These are phyloP conservation scores for Aspergillus steynii DNA, from an alignment of 495 filamentous ascomycete genomes.

Conservation along the genomic window DNA sequence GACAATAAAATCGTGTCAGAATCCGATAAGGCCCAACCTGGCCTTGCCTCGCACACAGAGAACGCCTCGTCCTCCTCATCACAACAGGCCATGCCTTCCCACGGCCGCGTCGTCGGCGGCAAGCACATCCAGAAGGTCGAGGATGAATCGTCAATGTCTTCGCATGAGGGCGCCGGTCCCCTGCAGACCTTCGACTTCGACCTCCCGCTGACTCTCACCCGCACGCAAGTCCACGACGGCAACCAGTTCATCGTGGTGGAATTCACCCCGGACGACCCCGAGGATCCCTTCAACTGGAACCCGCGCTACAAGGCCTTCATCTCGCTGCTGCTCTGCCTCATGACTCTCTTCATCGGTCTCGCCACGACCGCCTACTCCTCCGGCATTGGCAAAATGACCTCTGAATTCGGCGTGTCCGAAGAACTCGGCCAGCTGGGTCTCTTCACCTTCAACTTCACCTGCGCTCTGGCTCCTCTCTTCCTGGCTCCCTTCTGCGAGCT, in stretches of 20 bases:
- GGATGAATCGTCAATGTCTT: conserved; percentile 12
- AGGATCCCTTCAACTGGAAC: conserved; percentile 52
- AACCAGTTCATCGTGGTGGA: conserved; percentile 36
- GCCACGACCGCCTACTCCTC: conserved; percentile 50
- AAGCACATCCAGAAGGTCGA: conserved; percentile 30
- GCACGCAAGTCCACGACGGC: conserved; percentile 30
- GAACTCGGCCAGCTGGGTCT: conserved; percentile 43
- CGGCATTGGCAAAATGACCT: conserved; percentile 39
- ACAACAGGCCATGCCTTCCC: conserved; percentile 3
- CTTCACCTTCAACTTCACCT: conserved; percentile 45
- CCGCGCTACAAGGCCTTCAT: conserved; percentile 38
- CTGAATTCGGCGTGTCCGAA: conserved; percentile 34
- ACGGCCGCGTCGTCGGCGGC: conserved; percentile 36
- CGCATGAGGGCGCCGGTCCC: conserved; percentile 23
- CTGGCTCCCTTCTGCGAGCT: conserved; percentile 48
- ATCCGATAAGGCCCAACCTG: conserved; percentile 22
- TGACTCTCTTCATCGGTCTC: conserved; percentile 51
- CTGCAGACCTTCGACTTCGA: conserved; percentile 44
- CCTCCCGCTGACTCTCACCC: conserved; percentile 41
- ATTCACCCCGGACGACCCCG: conserved; percentile 39
- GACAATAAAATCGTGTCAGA: conserved; percentile 23
- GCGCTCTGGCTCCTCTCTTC: conserved; percentile 44
- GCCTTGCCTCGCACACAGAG: conserved; percentile 30
- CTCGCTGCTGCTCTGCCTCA: conserved; percentile 42
- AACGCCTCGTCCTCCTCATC: conserved; percentile 17